Conservation (phyloP, 257 asterid species). For the Voacanga thouarsii region DNA sequence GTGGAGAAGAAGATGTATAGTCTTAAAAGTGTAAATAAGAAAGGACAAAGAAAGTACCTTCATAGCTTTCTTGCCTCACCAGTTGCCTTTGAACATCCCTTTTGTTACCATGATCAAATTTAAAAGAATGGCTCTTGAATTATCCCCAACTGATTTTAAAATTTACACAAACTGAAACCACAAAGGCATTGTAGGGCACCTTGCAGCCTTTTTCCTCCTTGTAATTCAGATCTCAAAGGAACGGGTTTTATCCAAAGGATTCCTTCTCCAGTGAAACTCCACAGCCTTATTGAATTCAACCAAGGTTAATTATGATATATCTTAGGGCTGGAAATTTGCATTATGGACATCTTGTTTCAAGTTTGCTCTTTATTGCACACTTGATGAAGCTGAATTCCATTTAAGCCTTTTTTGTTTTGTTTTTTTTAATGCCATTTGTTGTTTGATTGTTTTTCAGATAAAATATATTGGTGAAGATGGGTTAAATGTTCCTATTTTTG, state of each 20-base stretch:
- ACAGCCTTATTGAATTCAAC: neutral
- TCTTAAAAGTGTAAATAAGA: too few relatives aligned
- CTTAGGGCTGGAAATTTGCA: neutral
- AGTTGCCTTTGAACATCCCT: neutral
- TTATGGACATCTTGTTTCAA: neutral
- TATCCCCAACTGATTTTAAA: neutral
- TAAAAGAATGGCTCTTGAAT: neutral
- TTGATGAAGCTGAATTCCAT: neutral
- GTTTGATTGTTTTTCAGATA: constrained; percentile 41
- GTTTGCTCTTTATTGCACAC: neutral
- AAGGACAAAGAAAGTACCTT: neutral
- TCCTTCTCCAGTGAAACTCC: neutral
- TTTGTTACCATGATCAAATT: neutral
- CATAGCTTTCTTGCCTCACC: neutral
- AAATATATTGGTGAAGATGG: constrained; percentile 89
- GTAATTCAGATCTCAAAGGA: neutral
- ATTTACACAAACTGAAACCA: neutral
- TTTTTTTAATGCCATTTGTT: neutral
- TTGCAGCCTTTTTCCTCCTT: neutral
- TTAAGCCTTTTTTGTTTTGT: too few relatives aligned
- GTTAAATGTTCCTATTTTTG: constrained; percentile 48
- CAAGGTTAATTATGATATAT: neutral
- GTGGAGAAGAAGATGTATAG: too few relatives aligned
- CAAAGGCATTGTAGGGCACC: neutral
- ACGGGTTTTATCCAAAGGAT: neutral